phyloP scores from a whole-genome alignment of 441 rosid genomes.

The Gossypium armourianum region DNA sequence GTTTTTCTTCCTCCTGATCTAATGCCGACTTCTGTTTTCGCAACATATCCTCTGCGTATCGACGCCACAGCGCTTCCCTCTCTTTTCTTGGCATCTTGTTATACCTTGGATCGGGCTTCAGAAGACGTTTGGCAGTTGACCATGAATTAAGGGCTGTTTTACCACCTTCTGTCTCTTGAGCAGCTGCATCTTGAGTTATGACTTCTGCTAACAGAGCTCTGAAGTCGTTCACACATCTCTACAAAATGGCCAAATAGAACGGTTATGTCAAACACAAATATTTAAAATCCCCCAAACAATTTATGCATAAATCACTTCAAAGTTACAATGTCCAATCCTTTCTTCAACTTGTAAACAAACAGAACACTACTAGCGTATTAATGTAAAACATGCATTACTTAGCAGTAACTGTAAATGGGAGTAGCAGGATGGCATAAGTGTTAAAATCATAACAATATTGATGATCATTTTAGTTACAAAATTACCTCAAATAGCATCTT shows the following conservation, averaged over 20 bases:
- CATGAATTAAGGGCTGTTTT: conserved; percentile 76
- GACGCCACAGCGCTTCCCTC: conserved; percentile 68
- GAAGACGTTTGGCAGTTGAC: conserved; percentile 76
- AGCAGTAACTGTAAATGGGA: neutral
- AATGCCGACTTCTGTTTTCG: conserved; percentile 45
- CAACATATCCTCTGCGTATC: conserved; percentile 51
- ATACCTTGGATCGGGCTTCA: conserved; percentile 66
- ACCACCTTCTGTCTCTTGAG: conserved; percentile 59
- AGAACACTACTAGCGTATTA: neutral
- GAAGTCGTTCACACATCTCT: conserved; percentile 68
- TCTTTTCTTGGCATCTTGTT: conserved; percentile 81
- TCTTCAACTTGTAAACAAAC: neutral
- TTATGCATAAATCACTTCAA: neutral
- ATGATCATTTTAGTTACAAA: neutral
- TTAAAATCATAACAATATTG: neutral
- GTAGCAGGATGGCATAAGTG: neutral
- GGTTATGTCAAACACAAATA: neutral
- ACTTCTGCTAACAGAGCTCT: conserved; percentile 60
- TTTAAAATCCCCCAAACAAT: neutral
- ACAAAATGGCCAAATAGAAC: conserved; percentile 6
- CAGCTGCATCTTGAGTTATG: conserved; percentile 57
- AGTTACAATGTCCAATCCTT: neutral
- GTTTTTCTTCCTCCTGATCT: conserved; percentile 43
- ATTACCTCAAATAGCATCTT: conserved; percentile 76
- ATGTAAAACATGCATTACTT: neutral